These are phyloP conservation scores for Penicillium psychrofluorescens DNA, from an alignment of 495 filamentous ascomycete species.

Conservation along the genomic window DNA sequence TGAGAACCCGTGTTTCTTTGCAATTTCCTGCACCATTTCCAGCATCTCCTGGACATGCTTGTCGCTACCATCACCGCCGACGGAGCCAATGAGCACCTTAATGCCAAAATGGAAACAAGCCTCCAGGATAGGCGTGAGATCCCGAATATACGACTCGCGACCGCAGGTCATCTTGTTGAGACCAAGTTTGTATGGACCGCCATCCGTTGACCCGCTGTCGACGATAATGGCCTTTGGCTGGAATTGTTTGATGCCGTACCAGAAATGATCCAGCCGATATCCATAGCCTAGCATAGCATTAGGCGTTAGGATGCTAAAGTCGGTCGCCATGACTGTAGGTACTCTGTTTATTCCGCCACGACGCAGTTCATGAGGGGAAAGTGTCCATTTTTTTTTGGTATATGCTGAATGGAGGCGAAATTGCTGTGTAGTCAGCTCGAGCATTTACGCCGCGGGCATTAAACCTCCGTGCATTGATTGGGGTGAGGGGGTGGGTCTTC, in stretches of 20 bases:
- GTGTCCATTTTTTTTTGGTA: neutral
- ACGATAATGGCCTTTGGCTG: constrained; percentile 37
- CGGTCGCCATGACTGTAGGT: neutral
- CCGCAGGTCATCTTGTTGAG: constrained; percentile 25
- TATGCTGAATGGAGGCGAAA: neutral
- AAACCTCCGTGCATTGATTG: no score
- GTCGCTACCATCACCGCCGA: constrained; percentile 40
- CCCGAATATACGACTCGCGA: constrained; percentile 28
- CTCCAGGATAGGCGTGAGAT: constrained; percentile 29
- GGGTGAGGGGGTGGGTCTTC: no score
- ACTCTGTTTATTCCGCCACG: no score
- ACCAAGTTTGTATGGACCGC: constrained; percentile 38
- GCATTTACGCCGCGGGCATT: neutral
- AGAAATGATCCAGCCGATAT: constrained; percentile 18
- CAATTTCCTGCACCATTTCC: constrained; percentile 22
- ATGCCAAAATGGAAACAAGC: constrained; percentile 20
- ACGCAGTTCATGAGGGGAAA: neutral
- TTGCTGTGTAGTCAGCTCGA: neutral
- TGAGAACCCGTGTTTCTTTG: constrained; percentile 19
- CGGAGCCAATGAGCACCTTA: constrained; percentile 38
- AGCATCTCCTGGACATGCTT: constrained; percentile 36
- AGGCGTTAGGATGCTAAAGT: constrained; percentile 36
- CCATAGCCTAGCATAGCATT: constrained; percentile 45
- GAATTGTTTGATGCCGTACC: constrained; percentile 21
- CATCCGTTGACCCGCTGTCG: constrained; percentile 43